A percentile compares a stretch with the other conserved stretches of the same genome.
phyloP scores from a whole-genome alignment of 1,139 yeast genomes.

The Taiozyma sp. region DNA sequence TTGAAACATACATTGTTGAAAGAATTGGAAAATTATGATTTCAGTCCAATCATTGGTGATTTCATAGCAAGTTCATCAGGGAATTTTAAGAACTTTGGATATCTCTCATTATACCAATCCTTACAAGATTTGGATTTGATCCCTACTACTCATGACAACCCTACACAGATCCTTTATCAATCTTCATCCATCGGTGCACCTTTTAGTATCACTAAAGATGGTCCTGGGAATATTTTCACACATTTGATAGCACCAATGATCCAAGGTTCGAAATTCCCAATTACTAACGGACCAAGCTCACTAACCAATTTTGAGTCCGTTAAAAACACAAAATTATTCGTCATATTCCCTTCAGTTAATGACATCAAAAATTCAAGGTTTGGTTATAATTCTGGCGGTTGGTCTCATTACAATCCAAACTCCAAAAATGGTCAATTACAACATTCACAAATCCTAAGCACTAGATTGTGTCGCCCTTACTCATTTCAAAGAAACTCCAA shows the following conservation, averaged over 20 bases:
- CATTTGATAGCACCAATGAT: conserved; percentile 48
- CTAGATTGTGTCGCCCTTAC: conserved; percentile 23
- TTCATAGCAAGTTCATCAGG: conserved; percentile 58
- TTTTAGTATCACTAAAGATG: conserved; percentile 25
- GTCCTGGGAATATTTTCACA: conserved; percentile 44
- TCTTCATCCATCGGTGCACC: conserved; percentile 60
- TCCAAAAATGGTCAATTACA: conserved; percentile 20
- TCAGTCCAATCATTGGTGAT: conserved; percentile 42
- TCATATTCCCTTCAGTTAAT: conserved; percentile 41
- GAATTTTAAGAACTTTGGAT: conserved; percentile 37
- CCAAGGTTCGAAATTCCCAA: conserved; percentile 21
- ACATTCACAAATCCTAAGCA: not conserved
- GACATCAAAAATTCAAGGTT: conserved; percentile 41
- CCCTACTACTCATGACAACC: conserved; percentile 15
- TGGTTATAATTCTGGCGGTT: conserved; percentile 47
- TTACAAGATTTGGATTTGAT: conserved; percentile 33
- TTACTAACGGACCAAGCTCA: conserved; percentile 30
- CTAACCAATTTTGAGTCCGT: conserved; percentile 25
- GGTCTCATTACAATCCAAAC: conserved; percentile 45
- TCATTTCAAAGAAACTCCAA: conserved; percentile 28
- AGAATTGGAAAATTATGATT: conserved; percentile 34
- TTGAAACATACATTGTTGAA: conserved; percentile 28
- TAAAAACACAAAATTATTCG: conserved; percentile 37
- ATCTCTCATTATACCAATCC: conserved; percentile 41
- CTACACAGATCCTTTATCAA: conserved; percentile 43